These are phyloP conservation scores for Hypoxylon rubiginosum DNA, from an alignment of 2,329 filamentous ascomycete species.

Conservation along the genomic window DNA sequence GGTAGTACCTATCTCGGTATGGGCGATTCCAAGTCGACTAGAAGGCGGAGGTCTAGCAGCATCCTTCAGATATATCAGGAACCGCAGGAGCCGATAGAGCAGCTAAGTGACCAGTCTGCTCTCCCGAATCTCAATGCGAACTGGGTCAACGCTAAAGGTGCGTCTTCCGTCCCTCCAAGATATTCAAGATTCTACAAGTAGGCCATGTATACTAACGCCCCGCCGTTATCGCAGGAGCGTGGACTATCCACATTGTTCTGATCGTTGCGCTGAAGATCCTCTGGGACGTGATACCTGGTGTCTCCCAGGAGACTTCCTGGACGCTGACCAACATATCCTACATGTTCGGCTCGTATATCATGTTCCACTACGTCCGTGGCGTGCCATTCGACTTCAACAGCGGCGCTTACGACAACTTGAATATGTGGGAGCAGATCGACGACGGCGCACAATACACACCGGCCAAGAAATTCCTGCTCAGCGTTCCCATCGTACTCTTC, in stretches of 20 bases:
- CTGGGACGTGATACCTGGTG: conserved; percentile 95
- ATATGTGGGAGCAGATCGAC: conserved; percentile 99
- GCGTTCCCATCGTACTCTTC: conserved; percentile 93
- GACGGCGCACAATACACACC: conserved; percentile 99
- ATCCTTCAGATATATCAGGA: conserved; percentile 94
- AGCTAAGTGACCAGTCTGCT: conserved; percentile 95
- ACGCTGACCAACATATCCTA: conserved; percentile 98
- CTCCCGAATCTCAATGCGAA: conserved; percentile 96
- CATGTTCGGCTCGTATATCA: conserved; percentile 98
- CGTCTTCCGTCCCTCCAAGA: conserved; percentile 51
- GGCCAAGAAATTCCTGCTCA: conserved; percentile 97
- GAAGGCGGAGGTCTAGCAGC: conserved; percentile 96
- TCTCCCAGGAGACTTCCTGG: conserved; percentile 98
- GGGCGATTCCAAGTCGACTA: conserved; percentile 75
- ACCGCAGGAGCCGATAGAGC: conserved; percentile 95
- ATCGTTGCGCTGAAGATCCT: conserved; percentile 94
- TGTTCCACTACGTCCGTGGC: conserved; percentile 99
- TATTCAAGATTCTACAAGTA: not conserved
- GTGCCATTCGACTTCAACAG: conserved; percentile 99
- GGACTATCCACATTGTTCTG: conserved; percentile 96
- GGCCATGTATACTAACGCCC: conserved; percentile 29
- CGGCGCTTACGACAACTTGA: conserved; percentile 98
- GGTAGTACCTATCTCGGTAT: conserved; percentile 69
- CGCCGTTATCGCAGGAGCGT: conserved; percentile 77
- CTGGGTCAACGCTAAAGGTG: conserved; percentile 99